Evolutionary conservation across 2,329 filamentous ascomycete genomes (phyloP).

Genomic region (Cladosporium sp.): DNA sequence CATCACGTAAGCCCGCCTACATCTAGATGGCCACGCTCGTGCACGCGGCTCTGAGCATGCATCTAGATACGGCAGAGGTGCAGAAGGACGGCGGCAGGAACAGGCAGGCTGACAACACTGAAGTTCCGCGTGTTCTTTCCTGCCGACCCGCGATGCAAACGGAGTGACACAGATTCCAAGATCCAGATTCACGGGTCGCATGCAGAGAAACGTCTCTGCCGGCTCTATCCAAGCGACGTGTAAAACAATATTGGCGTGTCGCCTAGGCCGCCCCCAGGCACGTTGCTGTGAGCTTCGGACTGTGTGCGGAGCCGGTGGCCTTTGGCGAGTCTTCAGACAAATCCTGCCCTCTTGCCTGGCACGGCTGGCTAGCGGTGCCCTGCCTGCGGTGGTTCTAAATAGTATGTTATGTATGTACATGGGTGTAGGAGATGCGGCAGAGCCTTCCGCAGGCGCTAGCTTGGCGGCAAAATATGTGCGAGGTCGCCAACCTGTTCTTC

Average conservation of each 20-base stretch:
- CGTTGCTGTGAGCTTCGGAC: background rate
- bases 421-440: background rate
- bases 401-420: background rate
- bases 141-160: too few species aligned
- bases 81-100: background rate
- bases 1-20: background rate
- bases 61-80: background rate
- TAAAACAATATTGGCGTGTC: background rate
- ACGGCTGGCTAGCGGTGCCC: background rate
- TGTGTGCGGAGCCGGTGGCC: background rate
- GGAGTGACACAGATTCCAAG: too few species aligned
- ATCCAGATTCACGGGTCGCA: too few species aligned
- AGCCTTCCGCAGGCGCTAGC: too few species aligned
- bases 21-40: background rate
- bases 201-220: background rate
- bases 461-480: too few species aligned
- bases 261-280: background rate
- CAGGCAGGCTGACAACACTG: background rate
- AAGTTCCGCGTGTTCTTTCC: background rate
- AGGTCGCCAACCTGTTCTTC: too few species aligned
- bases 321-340: background rate
- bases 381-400: background rate
- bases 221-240: background rate
- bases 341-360: background rate
- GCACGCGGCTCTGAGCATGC: background rate